Evolutionary conservation across 768 basidiomycete genomes (phyloP), one percentile per base, ranked within the genome.

Genomic region (Mycena amicta): DNA sequence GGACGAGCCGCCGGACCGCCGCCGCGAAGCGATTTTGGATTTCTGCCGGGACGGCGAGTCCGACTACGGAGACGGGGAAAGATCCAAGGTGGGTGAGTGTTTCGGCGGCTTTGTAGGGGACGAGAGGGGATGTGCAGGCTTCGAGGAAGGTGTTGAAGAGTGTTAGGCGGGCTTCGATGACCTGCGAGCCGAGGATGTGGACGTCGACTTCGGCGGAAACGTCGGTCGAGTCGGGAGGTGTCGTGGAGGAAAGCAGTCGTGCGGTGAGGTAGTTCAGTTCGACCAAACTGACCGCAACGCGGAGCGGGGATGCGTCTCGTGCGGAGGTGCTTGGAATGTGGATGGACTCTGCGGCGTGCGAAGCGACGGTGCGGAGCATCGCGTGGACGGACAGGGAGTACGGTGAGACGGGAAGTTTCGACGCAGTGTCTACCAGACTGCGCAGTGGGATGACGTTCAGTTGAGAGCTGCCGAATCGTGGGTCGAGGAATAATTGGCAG

Each of bases 311-410:
- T 16, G 51, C 12, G 27, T 47, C 22, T 6, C 18, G 4, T 16
- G 46, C n/a, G 23, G 47, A 26, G 37, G 40, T 28, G 23, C 37
- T 40, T 12, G 45, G 52, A n/a, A 54, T 49, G 22, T 54, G 52
- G 33, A 53, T 13, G 28, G 45, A 23, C 39, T 59, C 52, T 1
- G 45, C 52, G 12, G 56, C 43, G 29, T 53, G 50, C 12, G 45
- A 45, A 11, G 43, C 56, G 13, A 57, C 56, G 8, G 43, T 18
- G 43, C 56, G 56, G 30, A 57, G 56, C 50, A 57, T 46, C 16
- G 51, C 41, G 22, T 20, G 30, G 30, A 53, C 51, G 25, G 56
- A 57, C 20, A 3, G 12, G 30, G 41, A 39, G 26, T 57, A 57
- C 20, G 51, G 56, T n/a, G 56, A 57, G 20, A 57, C 41, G 1